A percentile compares a stretch with the other conserved stretches of the same genome.
These are phyloP conservation scores for Trametes versicolor DNA, from an alignment of 1,284 basidiomycete genomes.

Conservation along the genomic window DNA sequence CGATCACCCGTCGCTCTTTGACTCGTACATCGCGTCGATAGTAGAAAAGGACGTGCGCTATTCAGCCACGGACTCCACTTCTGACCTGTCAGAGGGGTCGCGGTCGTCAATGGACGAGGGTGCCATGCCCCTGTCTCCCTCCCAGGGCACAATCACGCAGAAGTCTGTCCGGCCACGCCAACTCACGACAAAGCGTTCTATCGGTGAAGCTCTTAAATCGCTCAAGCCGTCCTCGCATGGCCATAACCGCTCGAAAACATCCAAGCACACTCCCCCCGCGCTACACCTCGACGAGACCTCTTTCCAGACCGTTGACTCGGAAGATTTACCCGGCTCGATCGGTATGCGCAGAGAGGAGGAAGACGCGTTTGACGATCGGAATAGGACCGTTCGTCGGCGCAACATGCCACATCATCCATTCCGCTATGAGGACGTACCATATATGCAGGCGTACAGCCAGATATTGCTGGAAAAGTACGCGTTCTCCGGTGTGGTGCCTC, in stretches of 20 bases:
- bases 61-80: conserved; percentile 10
- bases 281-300: conserved; percentile 25
- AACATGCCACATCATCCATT: conserved; percentile 62
- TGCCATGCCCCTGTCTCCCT: conserved; percentile 19
- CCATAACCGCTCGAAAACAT: conserved; percentile 14
- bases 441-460: conserved; percentile 71
- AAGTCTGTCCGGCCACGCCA: conserved; percentile 18
- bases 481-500: conserved; percentile 2
- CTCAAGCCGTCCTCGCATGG: conserved; percentile 25
- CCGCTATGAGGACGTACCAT: conserved; percentile 56
- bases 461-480: conserved; percentile 68
- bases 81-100: conserved; percentile 20
- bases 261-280: conserved; percentile 16
- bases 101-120: conserved; percentile 29
- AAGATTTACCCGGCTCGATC: conserved; percentile 16
- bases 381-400: conserved; percentile 40
- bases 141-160: conserved; percentile 30
- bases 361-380: conserved; percentile 31
- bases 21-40: conserved; percentile 25
- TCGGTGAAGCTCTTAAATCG: conserved; percentile 32
- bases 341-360: conserved; percentile 23
- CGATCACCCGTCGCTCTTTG: conserved; percentile 22
- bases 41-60: conserved; percentile 15
- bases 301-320: conserved; percentile 17
- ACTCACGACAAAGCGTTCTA: conserved; percentile 32